A percentile compares a stretch with the other conserved stretches of the same genome.
These are phyloP conservation scores for Pleurotus tuoliensis DNA, from an alignment of 768 basidiomycete genomes.

Conservation along the genomic window DNA sequence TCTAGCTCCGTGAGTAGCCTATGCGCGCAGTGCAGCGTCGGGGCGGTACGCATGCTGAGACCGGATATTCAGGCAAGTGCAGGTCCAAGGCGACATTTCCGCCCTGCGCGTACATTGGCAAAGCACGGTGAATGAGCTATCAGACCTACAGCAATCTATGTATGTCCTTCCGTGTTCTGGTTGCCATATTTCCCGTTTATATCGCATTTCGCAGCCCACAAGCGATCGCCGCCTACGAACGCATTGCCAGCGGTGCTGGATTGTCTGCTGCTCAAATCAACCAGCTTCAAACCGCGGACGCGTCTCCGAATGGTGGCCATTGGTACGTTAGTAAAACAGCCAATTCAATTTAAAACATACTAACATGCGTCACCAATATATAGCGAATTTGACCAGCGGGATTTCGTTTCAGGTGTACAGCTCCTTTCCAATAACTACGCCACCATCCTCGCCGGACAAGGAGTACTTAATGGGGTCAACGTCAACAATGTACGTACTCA, in stretches of 20 bases:
- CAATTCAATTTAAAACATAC: too few species aligned
- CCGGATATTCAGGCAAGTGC: constrained; percentile 16
- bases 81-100: constrained; percentile 22
- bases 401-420: constrained; percentile 23
- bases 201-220: constrained; percentile 13
- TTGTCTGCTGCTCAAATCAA: constrained; percentile 13
- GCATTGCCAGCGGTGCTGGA: constrained; percentile 16
- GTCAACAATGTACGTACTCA: constrained; percentile 17
- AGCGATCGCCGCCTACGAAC: constrained; percentile 18
- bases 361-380: background rate
- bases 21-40: background rate
- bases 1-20: constrained; percentile 17
- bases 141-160: constrained; percentile 19
- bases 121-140: constrained; percentile 20
- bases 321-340: constrained; percentile 13
- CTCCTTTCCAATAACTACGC: constrained; percentile 21
- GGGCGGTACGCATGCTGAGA: background rate
- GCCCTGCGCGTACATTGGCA: constrained; percentile 21
- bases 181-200: background rate
- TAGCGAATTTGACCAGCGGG: constrained; percentile 23
- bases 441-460: constrained; percentile 14
- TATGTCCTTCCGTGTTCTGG: background rate
- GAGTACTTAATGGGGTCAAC: constrained; percentile 13
- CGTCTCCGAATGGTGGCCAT: constrained; percentile 20
- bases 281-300: constrained; percentile 21